These are phyloP conservation scores for Cenchrus fungigraminus DNA, from an alignment of 176 grass and related monocot genomes.

Conservation along the genomic window DNA sequence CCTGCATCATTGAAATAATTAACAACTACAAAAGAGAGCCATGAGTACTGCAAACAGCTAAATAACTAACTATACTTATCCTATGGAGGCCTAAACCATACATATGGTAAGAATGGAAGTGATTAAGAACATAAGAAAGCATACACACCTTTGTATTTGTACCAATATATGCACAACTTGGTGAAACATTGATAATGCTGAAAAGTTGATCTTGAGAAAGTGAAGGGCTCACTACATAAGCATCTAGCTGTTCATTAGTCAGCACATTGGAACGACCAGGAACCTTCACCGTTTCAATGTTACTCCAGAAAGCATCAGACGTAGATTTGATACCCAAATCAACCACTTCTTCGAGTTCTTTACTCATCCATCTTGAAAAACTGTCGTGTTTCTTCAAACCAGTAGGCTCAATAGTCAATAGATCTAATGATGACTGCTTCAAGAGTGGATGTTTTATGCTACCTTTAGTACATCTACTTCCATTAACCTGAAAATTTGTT, in stretches of 20 bases:
- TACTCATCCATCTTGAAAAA: conserved; percentile 93
- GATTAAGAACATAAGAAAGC: neutral
- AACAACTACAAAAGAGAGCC: neutral
- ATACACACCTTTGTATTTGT: conserved; percentile 68
- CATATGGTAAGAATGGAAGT: conserved; percentile 14
- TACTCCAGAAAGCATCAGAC: conserved; percentile 68
- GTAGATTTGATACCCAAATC: conserved; percentile 63
- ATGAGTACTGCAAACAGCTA: neutral
- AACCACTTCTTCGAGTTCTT: conserved; percentile 70
- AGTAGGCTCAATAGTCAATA: conserved; percentile 51
- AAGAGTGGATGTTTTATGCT: conserved; percentile 44
- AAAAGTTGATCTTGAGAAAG: conserved; percentile 84
- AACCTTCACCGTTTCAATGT: conserved; percentile 50
- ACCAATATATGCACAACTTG: conserved; percentile 59
- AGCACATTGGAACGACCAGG: conserved; percentile 57
- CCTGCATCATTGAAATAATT: conserved; percentile 51
- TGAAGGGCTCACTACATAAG: conserved; percentile 70
- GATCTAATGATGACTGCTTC: conserved; percentile 60
- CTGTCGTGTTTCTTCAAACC: conserved; percentile 82
- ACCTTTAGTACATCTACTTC: conserved; percentile 43
- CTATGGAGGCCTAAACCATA: neutral
- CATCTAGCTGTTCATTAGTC: conserved; percentile 61
- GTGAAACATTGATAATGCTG: conserved; percentile 82
- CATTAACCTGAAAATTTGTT: conserved; percentile 46
- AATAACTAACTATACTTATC: conserved; percentile 30